Conservation (phyloP, 208 protist genomes). For the Leishmania major region DNA sequence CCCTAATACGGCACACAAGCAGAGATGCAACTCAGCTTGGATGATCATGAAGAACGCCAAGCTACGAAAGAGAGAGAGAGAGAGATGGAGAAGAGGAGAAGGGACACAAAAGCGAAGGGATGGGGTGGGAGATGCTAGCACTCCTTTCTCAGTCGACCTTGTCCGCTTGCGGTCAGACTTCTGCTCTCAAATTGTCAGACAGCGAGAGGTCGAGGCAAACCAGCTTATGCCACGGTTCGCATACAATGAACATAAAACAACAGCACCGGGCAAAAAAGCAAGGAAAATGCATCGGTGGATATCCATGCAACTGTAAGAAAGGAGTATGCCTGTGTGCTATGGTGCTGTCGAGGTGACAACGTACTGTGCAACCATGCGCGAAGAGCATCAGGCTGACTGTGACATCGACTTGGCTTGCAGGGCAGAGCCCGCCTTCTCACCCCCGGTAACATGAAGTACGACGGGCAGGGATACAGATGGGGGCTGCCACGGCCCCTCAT, state of each 20-base stretch:
- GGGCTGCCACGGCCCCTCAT: neutral
- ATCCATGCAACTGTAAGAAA: neutral
- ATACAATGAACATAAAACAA: neutral
- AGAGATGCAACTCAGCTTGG: neutral
- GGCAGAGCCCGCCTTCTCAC: neutral
- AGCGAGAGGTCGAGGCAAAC: neutral
- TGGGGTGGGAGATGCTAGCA: neutral
- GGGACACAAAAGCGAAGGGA: neutral
- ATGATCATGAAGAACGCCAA: neutral
- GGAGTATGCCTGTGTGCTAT: neutral
- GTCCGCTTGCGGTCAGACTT: neutral
- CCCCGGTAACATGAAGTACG: too few species aligned
- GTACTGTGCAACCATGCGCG: neutral
- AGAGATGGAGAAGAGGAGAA: neutral
- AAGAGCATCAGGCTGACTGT: neutral
- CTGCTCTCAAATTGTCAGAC: neutral
- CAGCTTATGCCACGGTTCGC: neutral
- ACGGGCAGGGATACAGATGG: too few species aligned
- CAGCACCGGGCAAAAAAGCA: neutral
- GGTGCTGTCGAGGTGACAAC: too few species aligned
- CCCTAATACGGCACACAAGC: neutral
- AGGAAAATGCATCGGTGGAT: neutral
- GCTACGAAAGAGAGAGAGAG: neutral
- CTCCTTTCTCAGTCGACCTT: neutral
- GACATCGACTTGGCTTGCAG: neutral